Evolutionary conservation across 768 basidiomycete genomes (phyloP).

Genomic region (Lentinula aciculospora): DNA sequence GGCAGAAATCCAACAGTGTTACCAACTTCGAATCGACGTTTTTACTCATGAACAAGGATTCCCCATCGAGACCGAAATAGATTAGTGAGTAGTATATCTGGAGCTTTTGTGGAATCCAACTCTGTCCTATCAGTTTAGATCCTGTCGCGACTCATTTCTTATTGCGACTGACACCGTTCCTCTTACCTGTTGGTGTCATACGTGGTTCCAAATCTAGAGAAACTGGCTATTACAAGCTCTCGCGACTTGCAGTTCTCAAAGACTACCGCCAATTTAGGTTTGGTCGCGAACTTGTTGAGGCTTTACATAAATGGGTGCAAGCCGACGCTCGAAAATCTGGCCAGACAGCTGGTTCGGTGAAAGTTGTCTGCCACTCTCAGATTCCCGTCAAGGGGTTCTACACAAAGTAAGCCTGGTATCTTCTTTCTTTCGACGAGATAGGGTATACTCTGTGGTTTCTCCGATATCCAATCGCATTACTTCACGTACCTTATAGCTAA

Average conservation of each 20-base stretch:
- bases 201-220: slow-evolving; percentile 37
- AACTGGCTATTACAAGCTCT: slow-evolving; percentile 61
- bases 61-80: slow-evolving; percentile 68
- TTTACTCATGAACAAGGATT: slow-evolving; percentile 68
- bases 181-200: slow-evolving; percentile 66
- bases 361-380: slow-evolving; percentile 66
- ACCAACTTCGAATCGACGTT: slow-evolving; percentile 52
- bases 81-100: slow-evolving; percentile 44
- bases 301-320: slow-evolving; percentile 55
- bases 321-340: slow-evolving; percentile 31
- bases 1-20: slow-evolving; percentile 59
- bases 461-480: slow-evolving; percentile 11
- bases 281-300: slow-evolving; percentile 60
- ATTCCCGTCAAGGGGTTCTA: slow-evolving; percentile 70
- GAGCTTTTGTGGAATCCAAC: neutral
- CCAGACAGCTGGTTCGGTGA: slow-evolving; percentile 16
- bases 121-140: slow-evolving; percentile 43
- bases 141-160: slow-evolving; percentile 64
- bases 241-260: slow-evolving; percentile 62
- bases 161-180: slow-evolving; percentile 57
- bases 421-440: neutral
- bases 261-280: slow-evolving; percentile 59
- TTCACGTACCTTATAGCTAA: slow-evolving; percentile 2
- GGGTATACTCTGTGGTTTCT: slow-evolving; percentile 6
- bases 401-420: slow-evolving; percentile 51